Evolutionary conservation across 306 rosid species (phyloP).

Genomic region (Cicer cuneatum): DNA sequence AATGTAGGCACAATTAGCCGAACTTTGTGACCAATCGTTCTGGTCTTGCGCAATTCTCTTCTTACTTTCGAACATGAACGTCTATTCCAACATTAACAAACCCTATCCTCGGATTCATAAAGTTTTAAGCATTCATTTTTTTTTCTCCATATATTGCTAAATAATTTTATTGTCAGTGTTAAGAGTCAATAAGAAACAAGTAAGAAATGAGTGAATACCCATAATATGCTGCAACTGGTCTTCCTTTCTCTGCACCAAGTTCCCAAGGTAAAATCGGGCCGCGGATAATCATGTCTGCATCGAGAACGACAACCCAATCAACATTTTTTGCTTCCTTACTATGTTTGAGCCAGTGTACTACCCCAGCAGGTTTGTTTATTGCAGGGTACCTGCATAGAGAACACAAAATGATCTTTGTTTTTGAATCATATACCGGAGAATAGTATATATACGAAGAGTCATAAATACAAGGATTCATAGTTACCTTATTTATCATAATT

Average conservation of each 20-base stretch:
- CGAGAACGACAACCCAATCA: slow-evolving; percentile 97
- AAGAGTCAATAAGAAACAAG: slow-evolving; percentile 14
- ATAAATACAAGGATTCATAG: background rate
- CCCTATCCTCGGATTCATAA: slow-evolving; percentile 14
- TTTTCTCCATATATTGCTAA: slow-evolving; percentile 1
- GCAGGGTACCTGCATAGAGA: slow-evolving; percentile 92
- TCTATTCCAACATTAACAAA: background rate
- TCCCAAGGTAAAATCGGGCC: slow-evolving; percentile 98
- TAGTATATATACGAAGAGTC: background rate
- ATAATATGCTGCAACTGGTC: slow-evolving; percentile 90
- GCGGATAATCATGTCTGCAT: slow-evolving; percentile 95
- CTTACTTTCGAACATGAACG: too few species aligned
- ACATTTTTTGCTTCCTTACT: slow-evolving; percentile 90
- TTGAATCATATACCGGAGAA: background rate
- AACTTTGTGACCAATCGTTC: too few species aligned
- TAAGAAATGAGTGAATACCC: slow-evolving; percentile 61
- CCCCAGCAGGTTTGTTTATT: slow-evolving; percentile 98
- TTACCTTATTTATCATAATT: background rate
- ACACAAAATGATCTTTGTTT: background rate
- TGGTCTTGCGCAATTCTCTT: too few species aligned
- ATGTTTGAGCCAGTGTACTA: slow-evolving; percentile 91
- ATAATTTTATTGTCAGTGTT: background rate
- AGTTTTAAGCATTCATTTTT: background rate
- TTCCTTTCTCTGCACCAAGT: slow-evolving; percentile 97
- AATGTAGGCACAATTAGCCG: too few species aligned